Evolutionary conservation across 345 rosid species (phyloP), one percentile per base, ranked within the genome.

Genomic region (Balakata baccata): DNA sequence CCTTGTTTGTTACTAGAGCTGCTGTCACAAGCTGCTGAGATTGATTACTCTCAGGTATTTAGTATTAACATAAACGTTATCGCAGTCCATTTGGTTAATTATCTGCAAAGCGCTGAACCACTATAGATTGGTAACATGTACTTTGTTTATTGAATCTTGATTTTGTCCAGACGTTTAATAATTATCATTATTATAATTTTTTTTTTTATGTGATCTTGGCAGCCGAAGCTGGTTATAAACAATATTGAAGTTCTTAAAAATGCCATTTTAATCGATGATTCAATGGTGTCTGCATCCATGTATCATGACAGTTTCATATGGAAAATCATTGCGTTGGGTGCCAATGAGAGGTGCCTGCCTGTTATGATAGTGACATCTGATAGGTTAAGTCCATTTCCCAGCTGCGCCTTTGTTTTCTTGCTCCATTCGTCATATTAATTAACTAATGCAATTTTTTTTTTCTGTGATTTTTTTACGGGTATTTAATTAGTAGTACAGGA

Each of bases 171-270:
- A 29, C 66, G 50, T 52, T 20, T 45, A 62, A 39, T 68, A 57
- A 70, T 78, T 54, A 0, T 20, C n/a, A 4, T 9, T 18, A 20
- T 54, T 22, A 23, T 22, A 20, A 58, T 5, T 63, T 63, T 41
- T 8, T 71, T 34, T 72, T 68, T 77, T 39, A 59, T 50, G 57
- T 65, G 75, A 66, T 70, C 59, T 83, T 83, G 82, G 83, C 98
- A 95, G 99, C 98, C 96, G 25, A 96, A 96, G 89, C 86, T 96
- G 83, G 87, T 96, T 67, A 90, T 96, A 76, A 96, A 95, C 91
- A 91, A 95, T 80, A 83, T 91, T 77, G 97, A 96, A 77, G 85
- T 89, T 77, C 90, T 95, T 67, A 86, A 86, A 82, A 87, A 69
- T 80, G 93, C 98, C n/a, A 74, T 81, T 73, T 81, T 82, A 68